These are phyloP conservation scores for Coccinonectria pachysandricola DNA, from an alignment of 2,329 filamentous ascomycete species.

Conservation along the genomic window DNA sequence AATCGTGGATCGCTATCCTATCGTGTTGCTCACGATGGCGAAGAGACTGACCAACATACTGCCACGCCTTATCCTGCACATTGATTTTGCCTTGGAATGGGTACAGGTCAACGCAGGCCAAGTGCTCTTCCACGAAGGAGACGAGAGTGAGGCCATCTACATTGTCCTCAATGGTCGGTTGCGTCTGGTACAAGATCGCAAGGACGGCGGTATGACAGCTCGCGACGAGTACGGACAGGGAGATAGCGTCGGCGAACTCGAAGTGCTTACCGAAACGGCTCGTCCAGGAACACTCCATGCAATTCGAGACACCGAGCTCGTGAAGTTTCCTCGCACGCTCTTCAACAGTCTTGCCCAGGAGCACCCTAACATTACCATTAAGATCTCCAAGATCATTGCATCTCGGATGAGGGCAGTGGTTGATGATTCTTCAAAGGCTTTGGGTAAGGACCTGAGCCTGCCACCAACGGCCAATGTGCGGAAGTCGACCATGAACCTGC, in stretches of 20 bases:
- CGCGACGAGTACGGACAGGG: constrained; percentile 92
- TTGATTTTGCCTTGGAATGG: constrained; percentile 98
- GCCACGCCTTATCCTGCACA: constrained; percentile 83
- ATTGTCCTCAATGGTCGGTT: constrained; percentile 92
- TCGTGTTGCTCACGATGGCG: constrained; percentile 88
- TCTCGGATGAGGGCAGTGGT: constrained; percentile 85
- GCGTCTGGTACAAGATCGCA: constrained; percentile 70
- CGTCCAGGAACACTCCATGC: constrained; percentile 89
- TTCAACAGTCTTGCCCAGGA: constrained; percentile 98
- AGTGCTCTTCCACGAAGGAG: constrained; percentile 83
- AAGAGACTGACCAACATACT: constrained; percentile 85
- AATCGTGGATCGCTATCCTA: constrained; percentile 86
- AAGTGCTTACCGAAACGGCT: constrained; percentile 88
- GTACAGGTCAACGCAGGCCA: constrained; percentile 92
- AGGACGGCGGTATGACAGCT: constrained; percentile 73
- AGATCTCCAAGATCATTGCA: constrained; percentile 97
- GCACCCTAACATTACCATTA: constrained; percentile 96
- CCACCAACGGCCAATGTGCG: constrained; percentile 44
- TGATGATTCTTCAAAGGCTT: constrained; percentile 64
- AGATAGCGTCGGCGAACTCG: constrained; percentile 92
- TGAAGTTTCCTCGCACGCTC: constrained; percentile 87
- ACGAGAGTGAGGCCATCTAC: constrained; percentile 97
- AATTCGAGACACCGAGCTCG: constrained; percentile 90
- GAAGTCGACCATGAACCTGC: constrained; percentile 81
- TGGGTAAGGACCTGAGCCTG: constrained; percentile 52